Evolutionary conservation across 2,329 filamentous ascomycete genomes (phyloP).

Genomic region (Hymenoscyphus scutula): DNA sequence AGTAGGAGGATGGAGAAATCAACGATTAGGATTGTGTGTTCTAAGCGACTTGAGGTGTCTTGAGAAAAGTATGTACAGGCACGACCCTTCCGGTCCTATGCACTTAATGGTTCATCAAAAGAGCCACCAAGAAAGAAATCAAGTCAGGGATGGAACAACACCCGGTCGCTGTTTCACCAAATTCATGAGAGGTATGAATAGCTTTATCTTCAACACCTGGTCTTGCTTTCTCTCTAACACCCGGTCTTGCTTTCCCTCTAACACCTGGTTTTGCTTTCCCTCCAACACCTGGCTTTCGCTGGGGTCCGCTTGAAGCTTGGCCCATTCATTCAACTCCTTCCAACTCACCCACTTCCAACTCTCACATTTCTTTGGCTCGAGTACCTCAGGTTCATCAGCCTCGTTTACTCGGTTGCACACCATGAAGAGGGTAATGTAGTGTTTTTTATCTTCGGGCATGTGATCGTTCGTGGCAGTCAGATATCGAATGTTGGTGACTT

Average conservation of each 20-base stretch:
- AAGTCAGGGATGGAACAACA: conserved; percentile 29
- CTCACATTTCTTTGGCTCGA: conserved; percentile 49
- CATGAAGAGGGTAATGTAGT: conserved; percentile 75
- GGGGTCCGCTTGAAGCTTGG: conserved; percentile 28
- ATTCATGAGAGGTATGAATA: conserved; percentile 49
- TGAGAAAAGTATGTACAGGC: too few species aligned
- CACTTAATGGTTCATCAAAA: too few species aligned
- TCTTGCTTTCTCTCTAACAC: too few species aligned
- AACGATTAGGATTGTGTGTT: too few species aligned
- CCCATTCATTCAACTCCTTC: conserved; percentile 44
- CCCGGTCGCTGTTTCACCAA: conserved; percentile 42
- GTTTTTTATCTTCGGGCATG: conserved; percentile 58
- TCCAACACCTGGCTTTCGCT: conserved; percentile 29
- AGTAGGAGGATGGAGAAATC: too few species aligned
- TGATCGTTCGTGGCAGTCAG: conserved; percentile 65
- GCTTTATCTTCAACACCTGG: too few species aligned
- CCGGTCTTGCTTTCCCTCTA: too few species aligned
- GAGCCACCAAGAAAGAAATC: background rate
- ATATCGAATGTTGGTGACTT: conserved; percentile 51
- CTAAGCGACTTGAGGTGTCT: too few species aligned
- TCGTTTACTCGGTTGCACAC: conserved; percentile 49
- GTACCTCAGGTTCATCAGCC: conserved; percentile 51
- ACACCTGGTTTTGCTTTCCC: conserved; percentile 32
- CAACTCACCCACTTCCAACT: conserved; percentile 53
- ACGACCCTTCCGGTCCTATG: too few species aligned